Evolutionary conservation across 345 rosid species (phyloP).

Genomic region (Ailanthus altissimus): DNA sequence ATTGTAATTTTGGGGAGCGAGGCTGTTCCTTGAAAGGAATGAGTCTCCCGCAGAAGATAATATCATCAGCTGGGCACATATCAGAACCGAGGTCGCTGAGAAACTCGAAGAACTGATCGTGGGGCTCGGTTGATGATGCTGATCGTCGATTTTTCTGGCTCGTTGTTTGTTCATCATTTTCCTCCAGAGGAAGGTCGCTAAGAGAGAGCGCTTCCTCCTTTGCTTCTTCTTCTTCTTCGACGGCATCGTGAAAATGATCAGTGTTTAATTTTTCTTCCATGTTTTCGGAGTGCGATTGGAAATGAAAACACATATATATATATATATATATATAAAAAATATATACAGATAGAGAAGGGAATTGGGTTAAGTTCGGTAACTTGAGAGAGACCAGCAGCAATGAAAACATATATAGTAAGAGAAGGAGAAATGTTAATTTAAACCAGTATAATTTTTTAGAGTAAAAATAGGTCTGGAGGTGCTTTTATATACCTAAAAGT

Average conservation of each 20-base stretch:
- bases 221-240: conserved; percentile 29
- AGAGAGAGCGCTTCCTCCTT: conserved; percentile 59
- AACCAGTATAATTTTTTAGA: too few relatives aligned
- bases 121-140: conserved; percentile 32
- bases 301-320: not conserved
- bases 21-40: conserved; percentile 44
- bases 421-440: too few relatives aligned
- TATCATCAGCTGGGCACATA: conserved; percentile 74
- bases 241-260: not conserved
- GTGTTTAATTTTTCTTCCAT: conserved; percentile 17
- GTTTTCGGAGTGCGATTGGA: not conserved
- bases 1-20: not conserved
- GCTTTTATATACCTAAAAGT: too few relatives aligned
- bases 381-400: too few relatives aligned
- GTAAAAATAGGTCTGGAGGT: too few relatives aligned
- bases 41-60: conserved; percentile 68
- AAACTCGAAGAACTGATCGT: conserved; percentile 53
- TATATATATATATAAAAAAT: too few relatives aligned
- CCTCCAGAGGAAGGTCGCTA: conserved; percentile 44
- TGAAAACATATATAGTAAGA: too few relatives aligned
- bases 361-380: too few relatives aligned
- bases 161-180: not conserved
- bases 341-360: too few relatives aligned
- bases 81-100: conserved; percentile 38
- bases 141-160: conserved; percentile 11